Conservation (phyloP, 2,329 filamentous ascomycete genomes). For the Aureobasidium sp. region DNA sequence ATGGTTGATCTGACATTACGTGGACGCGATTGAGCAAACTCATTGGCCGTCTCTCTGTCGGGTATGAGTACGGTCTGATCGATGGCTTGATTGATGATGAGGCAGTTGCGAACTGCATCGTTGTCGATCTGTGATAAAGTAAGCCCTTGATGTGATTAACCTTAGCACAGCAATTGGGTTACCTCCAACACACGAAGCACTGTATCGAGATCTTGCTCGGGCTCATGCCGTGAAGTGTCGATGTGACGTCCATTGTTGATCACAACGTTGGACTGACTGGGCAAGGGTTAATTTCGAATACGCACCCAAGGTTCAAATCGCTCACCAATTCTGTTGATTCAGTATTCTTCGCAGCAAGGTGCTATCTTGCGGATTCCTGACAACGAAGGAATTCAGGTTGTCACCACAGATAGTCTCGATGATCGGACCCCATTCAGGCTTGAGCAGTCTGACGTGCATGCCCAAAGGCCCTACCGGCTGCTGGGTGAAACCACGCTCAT, state of each 20-base stretch:
- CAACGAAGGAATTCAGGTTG: conserved; percentile 69
- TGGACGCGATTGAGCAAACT: conserved; percentile 61
- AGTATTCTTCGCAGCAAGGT: conserved; percentile 61
- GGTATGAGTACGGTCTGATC: conserved; percentile 79
- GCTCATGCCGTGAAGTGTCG: conserved; percentile 63
- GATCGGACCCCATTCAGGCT: conserved; percentile 76
- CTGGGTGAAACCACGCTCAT: conserved; percentile 60
- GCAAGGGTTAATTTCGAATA: background rate
- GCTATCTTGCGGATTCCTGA: conserved; percentile 70
- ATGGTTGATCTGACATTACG: conserved; percentile 67
- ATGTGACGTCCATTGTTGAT: conserved; percentile 54
- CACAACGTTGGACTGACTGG: conserved; percentile 39
- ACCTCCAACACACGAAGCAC: conserved; percentile 67
- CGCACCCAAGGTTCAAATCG: background rate
- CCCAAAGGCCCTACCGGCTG: conserved; percentile 82
- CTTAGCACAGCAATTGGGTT: conserved; percentile 1
- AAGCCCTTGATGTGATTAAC: background rate
- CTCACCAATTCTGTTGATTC: conserved; percentile 48
- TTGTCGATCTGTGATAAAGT: conserved; percentile 59
- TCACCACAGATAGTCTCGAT: conserved; percentile 71
- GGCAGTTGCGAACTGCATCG: conserved; percentile 66
- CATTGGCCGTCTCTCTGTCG: conserved; percentile 57
- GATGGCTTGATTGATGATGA: conserved; percentile 75
- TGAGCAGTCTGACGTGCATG: conserved; percentile 64
- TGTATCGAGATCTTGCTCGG: conserved; percentile 65